Base-by-base conservation (phyloP, 228 moss, liverwort and hornwort species). In the Sphagnum fallax region DNA sequence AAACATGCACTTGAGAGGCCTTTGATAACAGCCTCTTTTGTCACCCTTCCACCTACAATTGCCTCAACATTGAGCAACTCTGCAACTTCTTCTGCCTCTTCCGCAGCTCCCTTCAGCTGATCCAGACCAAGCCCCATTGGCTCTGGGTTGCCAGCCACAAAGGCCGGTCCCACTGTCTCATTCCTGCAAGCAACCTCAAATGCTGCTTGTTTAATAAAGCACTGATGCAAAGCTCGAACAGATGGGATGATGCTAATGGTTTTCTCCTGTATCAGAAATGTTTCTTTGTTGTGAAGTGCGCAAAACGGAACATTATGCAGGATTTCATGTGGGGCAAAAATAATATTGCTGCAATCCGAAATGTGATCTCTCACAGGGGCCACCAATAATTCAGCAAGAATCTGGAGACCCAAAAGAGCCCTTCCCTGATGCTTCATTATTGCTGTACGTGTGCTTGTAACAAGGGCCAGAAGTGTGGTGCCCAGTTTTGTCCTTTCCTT, bases 141-240 rank as follows among this genome's bases (percentile, higher is more conserved):
- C 66, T 74, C 63, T 52, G 70, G 74, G 15, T 74, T 78, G 55
- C 74, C 78, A 78, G 64, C 78, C 67, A 78, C 53, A 64, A 71
- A 78, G 52, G 74, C 73, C 50, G 50, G 51, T 71, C 77, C 48
- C 32, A 70, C 10, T 51, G 8, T 15, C 0, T 51, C 65, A 66
- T 65, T 61, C 50, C 6, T 15, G 15, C 51, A 32, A 32, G 32
- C 32, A 32, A 32, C 70, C 65, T 73, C 73, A 0, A 70, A 77
- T 6, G 6, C 48, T 16, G 67, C 4, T 7, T 74, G 74, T 49
- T 52, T 48, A 50, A 5, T 5, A 52, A 71, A 70, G 10, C 74
- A 71, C 51, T 64, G 51, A 59, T 32, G 18, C 70, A 78, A 78
- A 71, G 52, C 61, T 15, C 67, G 48, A 62, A 78, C 74, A 32